Conservation (phyloP, 371 early-diverging fungal species). For the Mucor mucedo region DNA sequence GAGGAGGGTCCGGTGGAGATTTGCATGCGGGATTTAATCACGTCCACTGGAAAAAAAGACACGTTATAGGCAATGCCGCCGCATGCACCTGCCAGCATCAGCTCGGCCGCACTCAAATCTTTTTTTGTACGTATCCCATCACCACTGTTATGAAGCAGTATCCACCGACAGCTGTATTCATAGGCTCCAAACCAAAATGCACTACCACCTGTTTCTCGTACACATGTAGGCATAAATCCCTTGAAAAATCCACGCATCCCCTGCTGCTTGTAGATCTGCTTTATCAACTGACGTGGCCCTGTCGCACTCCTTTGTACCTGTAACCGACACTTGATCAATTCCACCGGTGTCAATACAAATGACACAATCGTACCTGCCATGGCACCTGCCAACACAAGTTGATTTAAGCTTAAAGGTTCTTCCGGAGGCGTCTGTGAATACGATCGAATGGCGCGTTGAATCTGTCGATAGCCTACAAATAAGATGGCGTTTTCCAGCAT, state of each 20-base stretch:
- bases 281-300: conserved; percentile 77
- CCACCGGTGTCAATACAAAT: conserved; percentile 90
- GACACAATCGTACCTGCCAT: conserved; percentile 86
- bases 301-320: conserved; percentile 76
- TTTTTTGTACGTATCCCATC: conserved; percentile 50
- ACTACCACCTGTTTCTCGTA: conserved; percentile 91
- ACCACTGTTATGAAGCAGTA: conserved; percentile 33
- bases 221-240: conserved; percentile 86
- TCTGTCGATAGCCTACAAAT: conserved; percentile 85
- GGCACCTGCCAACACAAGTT: conserved; percentile 81
- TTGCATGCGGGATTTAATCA: conserved; percentile 92
- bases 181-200: conserved; percentile 96
- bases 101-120: conserved; percentile 62
- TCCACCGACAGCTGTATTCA: conserved; percentile 66
- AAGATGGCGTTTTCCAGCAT: conserved; percentile 93
- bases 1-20: conserved; percentile 47
- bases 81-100: conserved; percentile 88
- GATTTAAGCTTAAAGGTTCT: conserved; percentile 53
- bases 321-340: conserved; percentile 92
- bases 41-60: conserved; percentile 91
- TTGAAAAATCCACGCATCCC: conserved; percentile 77
- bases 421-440: conserved; percentile 27
- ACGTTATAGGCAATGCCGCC: conserved; percentile 93
- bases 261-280: conserved; percentile 66
- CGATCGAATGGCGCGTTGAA: conserved; percentile 73